Percentiles rank a stretch among this genome's conserved stretches.
These are phyloP conservation scores for Candolleomyces aberdarensis DNA, from an alignment of 768 basidiomycete genomes.

Conservation along the genomic window DNA sequence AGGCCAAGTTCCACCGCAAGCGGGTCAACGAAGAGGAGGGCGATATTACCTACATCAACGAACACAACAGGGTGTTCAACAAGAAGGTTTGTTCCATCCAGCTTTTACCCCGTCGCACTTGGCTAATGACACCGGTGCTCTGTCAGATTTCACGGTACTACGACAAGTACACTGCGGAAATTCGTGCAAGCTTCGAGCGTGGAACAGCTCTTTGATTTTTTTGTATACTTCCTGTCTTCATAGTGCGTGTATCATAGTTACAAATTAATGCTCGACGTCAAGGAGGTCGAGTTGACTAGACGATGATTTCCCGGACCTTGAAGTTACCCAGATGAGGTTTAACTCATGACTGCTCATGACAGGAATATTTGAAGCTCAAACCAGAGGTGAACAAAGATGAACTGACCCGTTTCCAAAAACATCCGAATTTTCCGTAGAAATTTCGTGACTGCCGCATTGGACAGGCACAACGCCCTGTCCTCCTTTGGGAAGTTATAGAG, in stretches of 20 bases:
- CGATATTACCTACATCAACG: conserved; percentile 99
- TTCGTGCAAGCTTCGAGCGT: conserved; percentile 95
- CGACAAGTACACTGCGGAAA: conserved; percentile 96
- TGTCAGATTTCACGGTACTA: conserved; percentile 87
- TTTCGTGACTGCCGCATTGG: background rate
- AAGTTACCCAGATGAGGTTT: too few relatives aligned
- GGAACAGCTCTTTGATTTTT: conserved; percentile 76
- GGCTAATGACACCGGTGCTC: background rate
- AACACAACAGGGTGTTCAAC: conserved; percentile 97
- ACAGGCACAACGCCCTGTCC: background rate
- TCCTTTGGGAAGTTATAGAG: background rate
- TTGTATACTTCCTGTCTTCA: background rate
- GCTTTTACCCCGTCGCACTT: background rate
- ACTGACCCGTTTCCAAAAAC: background rate
- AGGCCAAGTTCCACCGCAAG: conserved; percentile 87
- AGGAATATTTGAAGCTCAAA: background rate
- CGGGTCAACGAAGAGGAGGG: conserved; percentile 88
- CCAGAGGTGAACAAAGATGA: background rate
- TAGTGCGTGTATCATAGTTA: conserved; percentile 4
- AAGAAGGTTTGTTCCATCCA: conserved; percentile 63
- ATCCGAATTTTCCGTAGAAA: background rate
- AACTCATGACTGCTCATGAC: background rate
- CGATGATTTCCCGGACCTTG: too few relatives aligned
- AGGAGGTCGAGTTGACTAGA: too few relatives aligned
- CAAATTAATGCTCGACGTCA: background rate